A percentile compares a stretch with the other conserved stretches of the same genome.
phyloP scores from a whole-genome alignment of 768 basidiomycete species.

The Grammothele lineata region DNA sequence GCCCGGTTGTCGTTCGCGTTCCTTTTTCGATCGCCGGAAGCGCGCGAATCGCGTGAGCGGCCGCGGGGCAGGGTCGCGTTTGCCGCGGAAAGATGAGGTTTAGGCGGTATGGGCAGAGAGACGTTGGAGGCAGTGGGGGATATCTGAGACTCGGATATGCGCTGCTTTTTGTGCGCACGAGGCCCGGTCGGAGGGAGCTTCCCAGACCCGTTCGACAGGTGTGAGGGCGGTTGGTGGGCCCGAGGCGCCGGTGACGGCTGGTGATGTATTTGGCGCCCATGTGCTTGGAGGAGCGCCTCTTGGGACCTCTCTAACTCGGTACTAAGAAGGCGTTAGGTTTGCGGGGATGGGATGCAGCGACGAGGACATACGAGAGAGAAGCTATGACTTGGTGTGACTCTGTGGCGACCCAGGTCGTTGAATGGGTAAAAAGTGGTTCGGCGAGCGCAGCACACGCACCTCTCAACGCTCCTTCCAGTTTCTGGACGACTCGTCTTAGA shows the following conservation, averaged over 20 bases:
- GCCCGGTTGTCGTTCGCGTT: too few species aligned
- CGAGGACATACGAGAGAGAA: constrained; percentile 60
- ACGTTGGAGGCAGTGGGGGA: constrained; percentile 10
- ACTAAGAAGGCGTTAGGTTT: constrained; percentile 33
- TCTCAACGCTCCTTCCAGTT: constrained; percentile 71
- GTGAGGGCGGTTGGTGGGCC: constrained; percentile 35
- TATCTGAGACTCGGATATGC: constrained; percentile 51
- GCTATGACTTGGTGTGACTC: constrained; percentile 76
- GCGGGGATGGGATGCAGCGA: constrained; percentile 6
- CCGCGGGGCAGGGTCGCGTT: constrained; percentile 14
- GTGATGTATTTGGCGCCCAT: constrained; percentile 40
- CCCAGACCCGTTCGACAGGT: constrained; percentile 21
- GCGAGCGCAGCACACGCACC: constrained; percentile 45
- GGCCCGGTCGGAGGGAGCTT: constrained; percentile 76
- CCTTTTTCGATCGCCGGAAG: constrained; percentile 19
- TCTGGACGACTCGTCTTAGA: constrained; percentile 60
- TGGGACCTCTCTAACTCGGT: constrained; percentile 76
- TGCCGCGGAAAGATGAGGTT: constrained; percentile 15
- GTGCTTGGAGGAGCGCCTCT: constrained; percentile 46
- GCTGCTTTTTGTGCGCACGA: constrained; percentile 75
- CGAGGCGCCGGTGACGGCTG: constrained; percentile 37
- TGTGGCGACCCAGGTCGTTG: constrained; percentile 24
- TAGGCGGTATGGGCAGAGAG: constrained; percentile 8
- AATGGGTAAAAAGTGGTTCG: too few species aligned
- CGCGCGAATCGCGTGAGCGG: constrained; percentile 20